A percentile compares a stretch with the other conserved stretches of the same genome.
phyloP scores from a whole-genome alignment of 202 grass and related monocot species.

The Carex sylvatica region DNA sequence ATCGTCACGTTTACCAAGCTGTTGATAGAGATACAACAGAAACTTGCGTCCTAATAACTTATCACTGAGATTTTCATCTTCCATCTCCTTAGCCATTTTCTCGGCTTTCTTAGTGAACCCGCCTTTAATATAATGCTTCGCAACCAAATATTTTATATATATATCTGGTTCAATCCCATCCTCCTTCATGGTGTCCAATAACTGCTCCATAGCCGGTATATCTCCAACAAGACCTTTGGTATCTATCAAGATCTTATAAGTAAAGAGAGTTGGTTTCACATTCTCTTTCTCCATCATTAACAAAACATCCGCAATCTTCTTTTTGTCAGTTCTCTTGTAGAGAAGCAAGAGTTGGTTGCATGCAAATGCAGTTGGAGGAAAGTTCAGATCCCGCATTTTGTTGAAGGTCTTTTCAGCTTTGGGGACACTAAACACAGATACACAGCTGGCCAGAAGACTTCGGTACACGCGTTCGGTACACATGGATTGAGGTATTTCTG shows the following conservation, averaged over 20 bases:
- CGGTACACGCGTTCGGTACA: conserved; percentile 68
- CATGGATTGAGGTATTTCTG: conserved; percentile 57
- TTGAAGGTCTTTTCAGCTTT: conserved; percentile 81
- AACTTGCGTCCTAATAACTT: conserved; percentile 46
- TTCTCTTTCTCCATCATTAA: conserved; percentile 78
- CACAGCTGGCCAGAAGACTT: conserved; percentile 69
- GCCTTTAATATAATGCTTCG: conserved; percentile 57
- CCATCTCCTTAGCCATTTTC: conserved; percentile 46
- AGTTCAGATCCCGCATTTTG: conserved; percentile 64
- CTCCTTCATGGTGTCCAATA: conserved; percentile 55
- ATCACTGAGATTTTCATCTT: conserved; percentile 50
- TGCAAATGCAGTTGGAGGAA: conserved; percentile 47
- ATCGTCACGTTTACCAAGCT: conserved; percentile 55
- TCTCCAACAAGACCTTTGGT: conserved; percentile 53
- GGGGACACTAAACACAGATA: conserved; percentile 36
- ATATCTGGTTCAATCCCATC: conserved; percentile 56
- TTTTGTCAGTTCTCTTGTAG: conserved; percentile 69
- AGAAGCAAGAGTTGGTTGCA: conserved; percentile 83
- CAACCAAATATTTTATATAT: conserved; percentile 43
- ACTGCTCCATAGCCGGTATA: conserved; percentile 60
- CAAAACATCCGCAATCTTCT: conserved; percentile 81
- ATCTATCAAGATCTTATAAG: conserved; percentile 77
- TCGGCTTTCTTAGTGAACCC: conserved; percentile 66
- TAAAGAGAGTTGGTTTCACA: conserved; percentile 64
- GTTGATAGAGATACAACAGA: conserved; percentile 58